Evolutionary conservation across 192 early-diverging fungal species (phyloP).

Genomic region (Nowakowskiella sp.): DNA sequence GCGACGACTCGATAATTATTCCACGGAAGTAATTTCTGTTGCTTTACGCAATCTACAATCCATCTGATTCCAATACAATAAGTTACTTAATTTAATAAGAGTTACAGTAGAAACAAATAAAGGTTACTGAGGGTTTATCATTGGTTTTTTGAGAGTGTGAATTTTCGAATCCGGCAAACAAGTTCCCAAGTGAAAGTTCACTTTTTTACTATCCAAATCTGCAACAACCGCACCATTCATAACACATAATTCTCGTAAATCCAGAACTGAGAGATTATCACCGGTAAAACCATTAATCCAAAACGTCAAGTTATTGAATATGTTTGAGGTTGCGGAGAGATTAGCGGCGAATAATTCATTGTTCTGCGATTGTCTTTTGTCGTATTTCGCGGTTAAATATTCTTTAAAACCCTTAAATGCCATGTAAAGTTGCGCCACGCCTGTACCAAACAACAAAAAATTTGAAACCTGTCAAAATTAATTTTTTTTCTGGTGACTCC

Average conservation of each 20-base stretch:
- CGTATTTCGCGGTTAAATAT: constrained; percentile 34
- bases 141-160: constrained; percentile 18
- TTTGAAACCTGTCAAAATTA: too few relatives aligned
- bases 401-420: constrained; percentile 27
- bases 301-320: background rate
- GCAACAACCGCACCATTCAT: background rate
- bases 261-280: background rate
- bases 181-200: constrained; percentile 10
- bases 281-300: background rate
- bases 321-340: too few relatives aligned
- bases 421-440: constrained; percentile 3
- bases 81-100: background rate
- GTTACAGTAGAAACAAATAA: background rate
- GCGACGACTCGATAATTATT: constrained; percentile 34
- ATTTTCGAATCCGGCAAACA: constrained; percentile 18
- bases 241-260: background rate
- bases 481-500: too few relatives aligned
- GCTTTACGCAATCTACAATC: constrained; percentile 64
- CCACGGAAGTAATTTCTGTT: constrained; percentile 58
- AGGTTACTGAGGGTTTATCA: constrained; percentile 23
- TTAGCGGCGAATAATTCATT: constrained; percentile 11
- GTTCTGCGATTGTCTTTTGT: constrained; percentile 32
- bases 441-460: too few relatives aligned
- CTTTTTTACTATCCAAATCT: constrained; percentile 4
- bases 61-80: constrained; percentile 31